Conservation (phyloP, 805 yeast genomes). For the Myxozyma sirexii region DNA sequence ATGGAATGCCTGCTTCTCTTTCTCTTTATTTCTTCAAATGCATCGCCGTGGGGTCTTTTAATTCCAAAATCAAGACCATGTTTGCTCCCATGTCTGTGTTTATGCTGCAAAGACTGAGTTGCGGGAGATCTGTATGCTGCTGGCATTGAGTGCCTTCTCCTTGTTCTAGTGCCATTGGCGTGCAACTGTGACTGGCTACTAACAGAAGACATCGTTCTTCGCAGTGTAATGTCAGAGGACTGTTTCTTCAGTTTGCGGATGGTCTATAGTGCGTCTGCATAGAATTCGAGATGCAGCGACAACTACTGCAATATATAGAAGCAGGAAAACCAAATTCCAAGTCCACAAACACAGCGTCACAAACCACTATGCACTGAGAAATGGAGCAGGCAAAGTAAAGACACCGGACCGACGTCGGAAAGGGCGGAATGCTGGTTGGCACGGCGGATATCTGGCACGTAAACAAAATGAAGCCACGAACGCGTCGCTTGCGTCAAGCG, state of each 20-base stretch:
- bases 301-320: not conserved
- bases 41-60: not conserved
- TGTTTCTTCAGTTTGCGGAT: too few species aligned
- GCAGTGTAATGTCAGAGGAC: too few species aligned
- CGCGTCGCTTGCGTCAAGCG: not conserved
- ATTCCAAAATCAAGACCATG: not conserved
- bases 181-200: not conserved
- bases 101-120: not conserved
- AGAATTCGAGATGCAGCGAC: not conserved
- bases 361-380: too few species aligned
- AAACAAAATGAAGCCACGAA: not conserved
- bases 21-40: not conserved
- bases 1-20: constrained; percentile 4
- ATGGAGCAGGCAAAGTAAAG: not conserved
- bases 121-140: not conserved
- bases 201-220: not conserved
- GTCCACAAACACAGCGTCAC: too few species aligned
- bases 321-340: not conserved
- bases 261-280: not conserved
- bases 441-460: not conserved
- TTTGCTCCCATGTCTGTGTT: not conserved
- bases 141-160: not conserved
- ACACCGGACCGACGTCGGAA: too few species aligned
- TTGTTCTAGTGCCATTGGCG: not conserved
- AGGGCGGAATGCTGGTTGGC: not conserved